Base-by-base conservation (phyloP, 2,329 filamentous ascomycete genomes). In the Samsoniella hepiali region DNA sequence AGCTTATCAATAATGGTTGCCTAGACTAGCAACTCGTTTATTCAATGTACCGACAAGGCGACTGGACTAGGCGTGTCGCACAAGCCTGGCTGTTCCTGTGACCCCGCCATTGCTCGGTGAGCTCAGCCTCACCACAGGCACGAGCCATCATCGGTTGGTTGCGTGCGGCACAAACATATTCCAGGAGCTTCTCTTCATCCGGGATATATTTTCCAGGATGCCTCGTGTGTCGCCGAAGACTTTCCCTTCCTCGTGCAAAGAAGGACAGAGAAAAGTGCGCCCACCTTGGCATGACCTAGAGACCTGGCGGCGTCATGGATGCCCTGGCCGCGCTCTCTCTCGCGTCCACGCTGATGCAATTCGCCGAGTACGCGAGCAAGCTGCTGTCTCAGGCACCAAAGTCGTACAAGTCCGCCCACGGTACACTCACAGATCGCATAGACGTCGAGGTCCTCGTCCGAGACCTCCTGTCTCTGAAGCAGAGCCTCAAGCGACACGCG, bases 81-180 rank as follows among this genome's bases (percentile, higher is more conserved):
- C 57, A 38, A 8, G 22, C 45, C 22, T 10, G 13, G 54, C 15
- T 27, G 38, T 44, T 56, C 45, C 27, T 10, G 57, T 31, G 45
- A 59, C 57, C 57, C 57, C 57, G 45, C 57, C 57, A 59, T 50
- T 32, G 32, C 50, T 44, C 6, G n/a, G 7, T 40, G 13, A 29
- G 32, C 57, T 50, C 57, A 59, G 57, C 57, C 57, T 59, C 57
- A 50, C 44, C 44, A 13, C 56, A 58, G 45, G 27, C 27, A 59
- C 57, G 34, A 38, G 45, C 34, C 34, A 50, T 11, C 34, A 50
- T 11, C 57, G 32, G 9, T 50, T 32, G 9, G 22, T 40, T 40
- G 45, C 44, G 40, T 10, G 56, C 44, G 56, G 22, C 44, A 47
- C 44, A 7, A 47, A 22, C 29, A 22, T 27, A 22, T 58, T 31